Percentiles rank a stretch among this genome's conserved stretches.
These are phyloP conservation scores for Pestalotiopsis fici DNA, from an alignment of 2,329 filamentous ascomycete species.

Conservation along the genomic window DNA sequence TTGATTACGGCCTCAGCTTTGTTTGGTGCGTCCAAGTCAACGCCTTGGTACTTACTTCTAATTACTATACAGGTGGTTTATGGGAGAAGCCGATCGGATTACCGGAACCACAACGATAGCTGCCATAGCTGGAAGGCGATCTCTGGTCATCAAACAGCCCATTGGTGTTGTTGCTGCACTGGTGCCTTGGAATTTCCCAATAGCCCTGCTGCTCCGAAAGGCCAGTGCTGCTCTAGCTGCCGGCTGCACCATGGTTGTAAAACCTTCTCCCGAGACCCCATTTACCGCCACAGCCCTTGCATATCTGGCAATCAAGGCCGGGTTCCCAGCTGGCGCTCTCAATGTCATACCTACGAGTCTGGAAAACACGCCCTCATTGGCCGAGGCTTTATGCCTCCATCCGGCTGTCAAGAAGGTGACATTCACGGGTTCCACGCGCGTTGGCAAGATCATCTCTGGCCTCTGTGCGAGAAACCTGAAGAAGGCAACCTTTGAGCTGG, in stretches of 20 bases:
- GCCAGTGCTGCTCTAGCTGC: slow-evolving; percentile 68
- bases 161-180: slow-evolving; percentile 69
- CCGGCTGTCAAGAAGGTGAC: slow-evolving; percentile 62
- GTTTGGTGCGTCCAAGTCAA: slow-evolving; percentile 35
- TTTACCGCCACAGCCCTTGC: slow-evolving; percentile 71
- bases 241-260: slow-evolving; percentile 74
- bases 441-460: slow-evolving; percentile 68
- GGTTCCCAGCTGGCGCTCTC: slow-evolving; percentile 74
- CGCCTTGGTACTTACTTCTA: neutral
- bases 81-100: slow-evolving; percentile 47
- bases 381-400: slow-evolving; percentile 48
- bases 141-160: slow-evolving; percentile 75
- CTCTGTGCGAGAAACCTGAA: slow-evolving; percentile 67
- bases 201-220: slow-evolving; percentile 69
- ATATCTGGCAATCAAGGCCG: slow-evolving; percentile 68
- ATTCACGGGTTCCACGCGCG: slow-evolving; percentile 71
- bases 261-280: slow-evolving; percentile 74
- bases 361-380: slow-evolving; percentile 43
- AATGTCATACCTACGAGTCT: slow-evolving; percentile 48
- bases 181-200: slow-evolving; percentile 72
- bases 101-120: slow-evolving; percentile 63
- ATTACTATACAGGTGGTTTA: slow-evolving; percentile 45
- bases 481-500: slow-evolving; percentile 70
- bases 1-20: slow-evolving; percentile 56
- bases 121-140: slow-evolving; percentile 61